Evolutionary conservation across 495 filamentous ascomycete species (phyloP), one percentile per base, ranked within the genome.

Genomic region (Penicillium fimorum): DNA sequence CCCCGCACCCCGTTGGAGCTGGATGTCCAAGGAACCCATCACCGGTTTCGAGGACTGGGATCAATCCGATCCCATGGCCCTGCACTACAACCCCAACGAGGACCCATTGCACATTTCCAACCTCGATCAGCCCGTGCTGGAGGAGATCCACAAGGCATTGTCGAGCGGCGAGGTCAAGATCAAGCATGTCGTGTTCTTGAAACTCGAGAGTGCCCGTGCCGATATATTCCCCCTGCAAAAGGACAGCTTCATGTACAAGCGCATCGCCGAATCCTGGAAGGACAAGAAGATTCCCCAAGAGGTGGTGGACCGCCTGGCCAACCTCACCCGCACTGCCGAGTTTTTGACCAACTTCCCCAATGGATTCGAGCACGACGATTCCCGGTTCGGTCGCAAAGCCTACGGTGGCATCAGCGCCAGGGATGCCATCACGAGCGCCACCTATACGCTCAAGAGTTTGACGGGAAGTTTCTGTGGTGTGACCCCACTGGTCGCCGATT

Each of bases 191-290:
- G 64, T 80, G 37, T 29, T 79, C 18, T 50, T 81, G 18, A 76
- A 77, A 43, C 65, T 81, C 18, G 78, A 81, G 52, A 78, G 76
- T 44, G 78, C 78, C 0, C 72, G 78, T 13, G 71, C 67, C 18
- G 78, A 81, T 60, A 70, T 79, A 24, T 80, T 81, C 56, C 78
- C 78, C 4, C 50, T 81, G 24, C 64, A 68, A 25, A 79, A 79
- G 40, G 72, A 74, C 42, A 68, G 67, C 5, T 69, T 65, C 20
- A 65, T 79, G 29, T 73, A 69, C 54, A 50, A 79, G 11, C 69
- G 67, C 45, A 74, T 81, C 18, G 68, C 61, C 17, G 66, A 70
- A 12, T 66, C 74, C 0, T 72, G 66, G 50, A 48, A 61, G 20
- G 61, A 70, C 22, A 57, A 67, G 5, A 57, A 64, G 9, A 64